A percentile compares a stretch with the other conserved stretches of the same genome.
phyloP scores from a whole-genome alignment of 495 filamentous ascomycete species.

The Lophiotrema nucula region DNA sequence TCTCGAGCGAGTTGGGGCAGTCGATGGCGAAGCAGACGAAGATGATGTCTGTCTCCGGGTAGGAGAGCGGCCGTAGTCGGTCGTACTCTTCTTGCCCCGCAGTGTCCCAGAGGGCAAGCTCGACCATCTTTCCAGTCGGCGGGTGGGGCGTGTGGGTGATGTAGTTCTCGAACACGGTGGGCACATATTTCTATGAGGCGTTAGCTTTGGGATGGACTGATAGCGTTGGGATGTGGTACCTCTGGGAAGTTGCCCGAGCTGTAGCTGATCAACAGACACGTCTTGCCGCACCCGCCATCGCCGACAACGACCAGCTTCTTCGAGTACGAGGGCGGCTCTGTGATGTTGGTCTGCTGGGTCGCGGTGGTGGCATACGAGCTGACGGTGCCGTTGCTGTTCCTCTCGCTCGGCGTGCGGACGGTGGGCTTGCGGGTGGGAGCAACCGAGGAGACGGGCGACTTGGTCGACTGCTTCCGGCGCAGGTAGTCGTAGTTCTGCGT shows the following conservation, averaged over 20 bases:
- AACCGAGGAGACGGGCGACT: conserved; percentile 17
- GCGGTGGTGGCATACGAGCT: conserved; percentile 71
- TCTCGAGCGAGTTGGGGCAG: conserved; percentile 95
- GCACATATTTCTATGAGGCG: conserved; percentile 89
- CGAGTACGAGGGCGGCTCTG: conserved; percentile 84
- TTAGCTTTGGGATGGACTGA: not conserved
- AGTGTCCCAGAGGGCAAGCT: conserved; percentile 97
- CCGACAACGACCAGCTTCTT: conserved; percentile 99
- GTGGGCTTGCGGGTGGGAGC: conserved; percentile 40
- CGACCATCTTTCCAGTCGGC: conserved; percentile 84
- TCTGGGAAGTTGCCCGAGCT: conserved; percentile 98
- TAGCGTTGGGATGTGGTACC: conserved; percentile 52
- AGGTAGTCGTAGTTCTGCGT: conserved; percentile 44
- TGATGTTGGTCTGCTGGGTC: conserved; percentile 79
- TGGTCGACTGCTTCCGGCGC: conserved; percentile 41
- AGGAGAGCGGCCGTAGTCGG: conserved; percentile 88
- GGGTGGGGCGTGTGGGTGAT: conserved; percentile 92
- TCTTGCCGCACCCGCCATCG: conserved; percentile 98
- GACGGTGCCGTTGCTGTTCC: conserved; percentile 75
- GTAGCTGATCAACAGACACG: conserved; percentile 95
- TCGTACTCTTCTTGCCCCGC: conserved; percentile 99
- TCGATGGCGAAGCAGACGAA: conserved; percentile 99
- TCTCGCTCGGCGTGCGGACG: conserved; percentile 59
- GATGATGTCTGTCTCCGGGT: conserved; percentile 94
- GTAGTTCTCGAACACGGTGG: conserved; percentile 99